Evolutionary conservation across 23 red algal species (phyloP).

Genomic region (Agarophyton chilense): DNA sequence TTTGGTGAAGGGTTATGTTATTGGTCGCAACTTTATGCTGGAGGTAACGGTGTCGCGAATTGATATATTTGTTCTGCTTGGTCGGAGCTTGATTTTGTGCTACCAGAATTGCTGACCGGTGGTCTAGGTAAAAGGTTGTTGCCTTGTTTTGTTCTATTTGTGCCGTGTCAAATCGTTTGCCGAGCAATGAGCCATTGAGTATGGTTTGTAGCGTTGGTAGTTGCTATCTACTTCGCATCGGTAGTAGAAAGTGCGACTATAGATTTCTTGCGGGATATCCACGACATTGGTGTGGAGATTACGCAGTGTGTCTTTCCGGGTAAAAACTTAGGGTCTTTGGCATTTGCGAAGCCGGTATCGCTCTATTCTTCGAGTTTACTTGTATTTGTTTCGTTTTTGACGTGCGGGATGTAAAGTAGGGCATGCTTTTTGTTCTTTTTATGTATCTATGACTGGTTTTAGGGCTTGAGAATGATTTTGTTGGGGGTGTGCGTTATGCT

Average conservation of each 20-base stretch:
- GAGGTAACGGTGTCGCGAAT: not conserved
- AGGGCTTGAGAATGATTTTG: not conserved
- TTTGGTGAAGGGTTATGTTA: not conserved
- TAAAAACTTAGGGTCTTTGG: not conserved
- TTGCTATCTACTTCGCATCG: conserved; percentile 17
- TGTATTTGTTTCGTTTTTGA: not conserved
- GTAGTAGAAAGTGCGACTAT: conserved; percentile 3
- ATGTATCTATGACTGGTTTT: conserved; percentile 21
- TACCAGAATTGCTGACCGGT: not conserved
- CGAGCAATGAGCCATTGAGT: conserved; percentile 1
- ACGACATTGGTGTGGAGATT: not conserved
- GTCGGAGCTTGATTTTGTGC: not conserved
- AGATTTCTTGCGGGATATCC: not conserved
- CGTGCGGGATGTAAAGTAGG: conserved; percentile 26
- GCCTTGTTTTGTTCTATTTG: not conserved
- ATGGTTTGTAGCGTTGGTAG: not conserved
- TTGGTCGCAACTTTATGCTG: not conserved
- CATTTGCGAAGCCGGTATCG: conserved; percentile 20
- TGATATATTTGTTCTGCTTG: no score
- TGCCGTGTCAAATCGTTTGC: not conserved
- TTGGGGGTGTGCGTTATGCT: not conserved
- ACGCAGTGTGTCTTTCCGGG: not conserved
- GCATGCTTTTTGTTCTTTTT: not conserved
- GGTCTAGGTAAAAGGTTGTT: not conserved
- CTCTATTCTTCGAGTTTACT: not conserved